Percentiles rank a stretch among this genome's conserved stretches.
phyloP scores from a whole-genome alignment of 306 rosid species.

The Albizia julibrissin region DNA sequence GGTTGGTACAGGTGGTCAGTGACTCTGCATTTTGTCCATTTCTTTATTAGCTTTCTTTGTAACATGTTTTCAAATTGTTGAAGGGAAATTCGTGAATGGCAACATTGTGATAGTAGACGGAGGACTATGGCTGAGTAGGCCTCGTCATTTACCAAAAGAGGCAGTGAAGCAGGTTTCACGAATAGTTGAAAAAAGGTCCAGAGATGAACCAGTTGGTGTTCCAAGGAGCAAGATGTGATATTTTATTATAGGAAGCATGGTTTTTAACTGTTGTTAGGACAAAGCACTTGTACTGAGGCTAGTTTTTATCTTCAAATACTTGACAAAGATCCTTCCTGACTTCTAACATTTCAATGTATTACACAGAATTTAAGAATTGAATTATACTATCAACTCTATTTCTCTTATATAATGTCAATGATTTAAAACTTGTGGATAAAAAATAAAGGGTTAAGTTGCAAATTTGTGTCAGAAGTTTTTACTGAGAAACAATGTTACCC shows the following conservation, averaged over 20 bases:
- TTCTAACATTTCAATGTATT: too few species aligned
- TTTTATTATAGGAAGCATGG: neutral
- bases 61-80: conserved; percentile 38
- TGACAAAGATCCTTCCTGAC: too few species aligned
- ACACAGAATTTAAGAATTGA: too few species aligned
- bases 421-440: too few species aligned
- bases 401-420: too few species aligned
- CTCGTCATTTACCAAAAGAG: conserved; percentile 75
- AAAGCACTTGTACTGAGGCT: too few species aligned
- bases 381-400: too few species aligned
- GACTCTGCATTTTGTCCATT: neutral
- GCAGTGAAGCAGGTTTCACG: conserved; percentile 81
- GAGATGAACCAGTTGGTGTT: conserved; percentile 57
- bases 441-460: too few species aligned
- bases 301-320: too few species aligned
- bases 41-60: neutral
- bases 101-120: conserved; percentile 73
- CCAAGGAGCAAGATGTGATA: conserved; percentile 80
- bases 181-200: conserved; percentile 73
- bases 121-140: conserved; percentile 90
- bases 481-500: too few species aligned
- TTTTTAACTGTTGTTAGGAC: too few species aligned
- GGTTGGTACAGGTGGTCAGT: neutral
- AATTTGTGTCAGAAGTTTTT: too few species aligned
- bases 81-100: conserved; percentile 85